Conservation (phyloP, 129 eudicot genomes). For the Ambrosia artemisiifolia region DNA sequence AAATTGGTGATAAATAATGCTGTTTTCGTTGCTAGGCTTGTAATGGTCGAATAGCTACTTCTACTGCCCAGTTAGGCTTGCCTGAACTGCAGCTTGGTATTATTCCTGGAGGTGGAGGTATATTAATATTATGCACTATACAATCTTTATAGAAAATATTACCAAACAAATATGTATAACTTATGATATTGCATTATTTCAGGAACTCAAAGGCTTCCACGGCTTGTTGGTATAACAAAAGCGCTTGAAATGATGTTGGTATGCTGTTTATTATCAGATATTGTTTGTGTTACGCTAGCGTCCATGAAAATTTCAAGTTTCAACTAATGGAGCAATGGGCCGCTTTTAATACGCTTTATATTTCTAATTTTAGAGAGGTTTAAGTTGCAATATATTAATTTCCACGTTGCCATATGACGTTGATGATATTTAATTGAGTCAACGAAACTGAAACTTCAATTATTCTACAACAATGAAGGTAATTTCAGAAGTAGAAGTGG, state of each 20-base stretch:
- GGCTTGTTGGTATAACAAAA: constrained; percentile 91
- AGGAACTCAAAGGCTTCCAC: constrained; percentile 99
- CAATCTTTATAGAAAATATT: neutral
- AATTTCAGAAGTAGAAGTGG: neutral
- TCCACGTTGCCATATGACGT: neutral
- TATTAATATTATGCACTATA: neutral
- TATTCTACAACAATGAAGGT: neutral
- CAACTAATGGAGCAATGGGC: neutral
- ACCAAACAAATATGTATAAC: neutral
- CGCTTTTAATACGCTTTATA: neutral
- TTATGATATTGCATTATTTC: constrained; percentile 22
- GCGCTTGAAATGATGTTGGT: constrained; percentile 98
- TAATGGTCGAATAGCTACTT: constrained; percentile 86
- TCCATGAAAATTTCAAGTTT: constrained; percentile 1
- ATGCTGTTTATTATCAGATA: constrained; percentile 13
- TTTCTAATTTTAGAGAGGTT: constrained; percentile 7
- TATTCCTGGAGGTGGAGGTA: constrained; percentile 99
- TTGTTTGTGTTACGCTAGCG: neutral
- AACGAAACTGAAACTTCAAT: neutral
- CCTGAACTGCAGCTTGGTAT: constrained; percentile 96
- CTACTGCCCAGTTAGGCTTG: constrained; percentile 78
- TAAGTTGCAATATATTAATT: constrained; percentile 2
- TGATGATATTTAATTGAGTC: neutral
- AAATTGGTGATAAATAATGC: neutral
- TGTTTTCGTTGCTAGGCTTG: constrained; percentile 51